Base-by-base conservation (phyloP, 768 basidiomycete species). In the Boletus fagicola region DNA sequence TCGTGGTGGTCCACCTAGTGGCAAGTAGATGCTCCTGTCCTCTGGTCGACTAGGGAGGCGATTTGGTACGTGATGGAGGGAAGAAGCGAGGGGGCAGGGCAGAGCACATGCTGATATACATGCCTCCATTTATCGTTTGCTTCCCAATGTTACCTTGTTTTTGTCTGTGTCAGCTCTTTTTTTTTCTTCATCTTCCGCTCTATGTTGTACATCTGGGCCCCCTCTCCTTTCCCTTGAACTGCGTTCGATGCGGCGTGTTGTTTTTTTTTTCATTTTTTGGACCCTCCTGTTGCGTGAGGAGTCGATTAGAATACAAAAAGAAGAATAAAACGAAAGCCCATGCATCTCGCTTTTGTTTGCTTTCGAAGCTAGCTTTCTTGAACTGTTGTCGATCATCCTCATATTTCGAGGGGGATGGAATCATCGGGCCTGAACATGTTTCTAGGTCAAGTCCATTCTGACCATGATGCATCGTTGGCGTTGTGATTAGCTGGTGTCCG, bases 1-100 rank as follows among this genome's bases (percentile, higher is more conserved):
- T 35, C 74, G 77, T 36, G 75, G 77, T 35, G 76, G 65, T 13
- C 67, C 69, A 44, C 60, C 67, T 3, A 47, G 65, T 47, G 56
- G 49, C 49, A 72, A 72, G 56, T 74, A 71, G 47, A 50, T 9
- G 15, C 30, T 1, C 5, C 9, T 20, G 16, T 33, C 22, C 39
- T 40, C 47, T 50, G 45, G 43, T 6, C 56, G 38, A 54, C 30
- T 45, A 22, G 39, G 55, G 56, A n/a, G 31, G 42, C 10, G 38
- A 40, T 46, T 44, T 54, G 47, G 52, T 53, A 44, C 22, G n/a
- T 51, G 42, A 28, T 49, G n/a, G 46, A 49, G 43, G 36, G 52
- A 36, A 38, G 42, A 20, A 47, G 40, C 26, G 36, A 50, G 31
- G 42, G 16, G 35, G 24, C 5, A n/a, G 43, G 33, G 20, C 49